Base-by-base conservation (phyloP, 192 early-diverging fungal genomes). In the Backusella tuberculispora region DNA sequence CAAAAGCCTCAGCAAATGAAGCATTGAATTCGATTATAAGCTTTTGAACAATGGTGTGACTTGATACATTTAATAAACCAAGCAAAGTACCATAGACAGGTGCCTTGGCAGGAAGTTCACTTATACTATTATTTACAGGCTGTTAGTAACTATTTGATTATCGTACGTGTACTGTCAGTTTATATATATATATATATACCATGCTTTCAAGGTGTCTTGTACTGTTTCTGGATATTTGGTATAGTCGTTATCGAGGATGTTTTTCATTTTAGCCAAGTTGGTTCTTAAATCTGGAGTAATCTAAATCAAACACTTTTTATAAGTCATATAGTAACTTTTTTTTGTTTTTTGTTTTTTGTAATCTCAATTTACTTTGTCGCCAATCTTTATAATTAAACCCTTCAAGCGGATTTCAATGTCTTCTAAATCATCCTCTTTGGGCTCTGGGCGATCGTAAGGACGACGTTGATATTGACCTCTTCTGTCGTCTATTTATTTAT, bases 71-170 rank as follows among this genome's bases (percentile, higher is more conserved):
- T 37, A 99, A 77, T 21, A 99, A 78, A 38, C 94, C 95, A 21
- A 90, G 88, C 34, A 98, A 82, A 29, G 94, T 92, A 65, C 90
- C 94, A 73, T 95, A 99, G 29, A 94, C 76, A 24, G 84, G 77
- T 19, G 88, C 84, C 66, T 95, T 96, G 72, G 89, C 86, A 7
- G 95, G 92, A 15, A 96, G 74, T 69, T 95, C 90, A 26, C 81
- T 76, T 6, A 94, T 85, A 82, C 93, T 89, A 74, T 44, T 66
- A 12, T 53, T 47, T 74, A 50, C 41, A 13, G 38, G 40, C 66
- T 26, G 72, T 34, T 34, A 34, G 42, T 8, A 73, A 56, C 4
- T 19, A 5, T 37, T 63, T 15, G 40, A 13, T 69, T 40, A 68
- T 41, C 10, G 66, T 12, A 34, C 2, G 29, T 34, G 53, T 26